A percentile compares a stretch with the other conserved stretches of the same genome.
Conservation (phyloP, 257 asterid species). For the Ilex aquifolium region DNA sequence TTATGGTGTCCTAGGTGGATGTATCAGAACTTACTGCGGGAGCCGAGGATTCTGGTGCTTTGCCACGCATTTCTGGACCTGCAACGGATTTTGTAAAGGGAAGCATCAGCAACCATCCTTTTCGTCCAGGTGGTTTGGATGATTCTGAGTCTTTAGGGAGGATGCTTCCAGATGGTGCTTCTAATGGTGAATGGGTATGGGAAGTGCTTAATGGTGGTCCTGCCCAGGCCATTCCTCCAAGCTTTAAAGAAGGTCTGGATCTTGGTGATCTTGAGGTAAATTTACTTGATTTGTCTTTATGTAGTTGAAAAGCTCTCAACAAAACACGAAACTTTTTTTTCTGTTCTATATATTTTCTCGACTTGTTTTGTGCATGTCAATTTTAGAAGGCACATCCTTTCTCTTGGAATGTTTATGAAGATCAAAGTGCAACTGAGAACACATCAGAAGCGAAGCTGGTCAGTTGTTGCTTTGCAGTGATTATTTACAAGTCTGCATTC, state of each 20-base stretch:
- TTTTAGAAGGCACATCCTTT: slow-evolving; percentile 53
- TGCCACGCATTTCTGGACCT: slow-evolving; percentile 89
- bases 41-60: slow-evolving; percentile 66
- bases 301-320: slow-evolving; percentile 4
- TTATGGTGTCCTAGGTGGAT: slow-evolving; percentile 54
- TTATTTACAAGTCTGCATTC: neutral
- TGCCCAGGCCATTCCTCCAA: slow-evolving; percentile 67
- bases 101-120: slow-evolving; percentile 84
- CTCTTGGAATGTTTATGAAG: slow-evolving; percentile 52
- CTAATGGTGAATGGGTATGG: slow-evolving; percentile 75
- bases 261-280: slow-evolving; percentile 81
- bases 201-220: slow-evolving; percentile 80
- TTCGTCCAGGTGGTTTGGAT: slow-evolving; percentile 88
- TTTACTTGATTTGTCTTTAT: slow-evolving; percentile 5
- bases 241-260: slow-evolving; percentile 68
- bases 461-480: slow-evolving; percentile 17
- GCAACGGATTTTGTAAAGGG: slow-evolving; percentile 92
- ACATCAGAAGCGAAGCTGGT: slow-evolving; percentile 50
- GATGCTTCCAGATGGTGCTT: slow-evolving; percentile 71
- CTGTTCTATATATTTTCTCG: neutral
- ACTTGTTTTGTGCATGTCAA: neutral
- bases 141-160: slow-evolving; percentile 53
- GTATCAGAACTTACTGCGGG: slow-evolving; percentile 62
- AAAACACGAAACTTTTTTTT: neutral
- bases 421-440: slow-evolving; percentile 30